Evolutionary conservation across 306 rosid genomes (phyloP), one percentile per base, ranked within the genome.

Genomic region (Glycine tomentella): DNA sequence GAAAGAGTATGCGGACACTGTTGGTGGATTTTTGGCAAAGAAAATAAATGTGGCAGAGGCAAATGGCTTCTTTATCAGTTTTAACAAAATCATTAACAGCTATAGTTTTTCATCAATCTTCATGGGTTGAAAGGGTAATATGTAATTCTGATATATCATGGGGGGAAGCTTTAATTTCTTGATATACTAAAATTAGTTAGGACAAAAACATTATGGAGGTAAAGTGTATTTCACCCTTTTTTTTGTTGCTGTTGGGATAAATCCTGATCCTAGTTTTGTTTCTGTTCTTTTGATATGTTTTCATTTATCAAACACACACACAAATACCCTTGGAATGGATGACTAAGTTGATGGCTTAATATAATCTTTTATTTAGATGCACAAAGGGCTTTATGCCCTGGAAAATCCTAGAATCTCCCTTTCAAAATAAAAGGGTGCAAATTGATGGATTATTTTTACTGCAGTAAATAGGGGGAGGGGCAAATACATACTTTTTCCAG

Each of bases 401-500:
- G 14, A n/a, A 36, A 52, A 52, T 15, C 31, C 31, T 25, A 25
- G 31, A 25, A 25, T 25, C 31, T 25, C 78, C 40, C 42, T 57
- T 74, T 40, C 55, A 17, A 42, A 58, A 75, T 15, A 16, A 12
- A 20, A 44, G 57, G 42, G 25, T 42, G 69, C 71, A 45, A 31
- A 15, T 61, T 61, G 16, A 13, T 62, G 4, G 25, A 31, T 8
- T 68, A 13, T 15, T 58, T 65, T 16, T 74, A 45, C 44, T 74
- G 74, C 34, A 52, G 52, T 50, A 67, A 36, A 57, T 56, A 31
- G 59, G 45, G 34, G 51, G 75, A 64, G 80, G 49, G 61, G 55
- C 7, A 16, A 44, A 31, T 63, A 33, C 63, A 6, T 42, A 42
- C 66, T 15, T 48, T 49, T 69, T 59, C 55, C 15, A 76, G 40